Conservation (phyloP, 2,329 filamentous ascomycete species). For the Fusarium dimerum region DNA sequence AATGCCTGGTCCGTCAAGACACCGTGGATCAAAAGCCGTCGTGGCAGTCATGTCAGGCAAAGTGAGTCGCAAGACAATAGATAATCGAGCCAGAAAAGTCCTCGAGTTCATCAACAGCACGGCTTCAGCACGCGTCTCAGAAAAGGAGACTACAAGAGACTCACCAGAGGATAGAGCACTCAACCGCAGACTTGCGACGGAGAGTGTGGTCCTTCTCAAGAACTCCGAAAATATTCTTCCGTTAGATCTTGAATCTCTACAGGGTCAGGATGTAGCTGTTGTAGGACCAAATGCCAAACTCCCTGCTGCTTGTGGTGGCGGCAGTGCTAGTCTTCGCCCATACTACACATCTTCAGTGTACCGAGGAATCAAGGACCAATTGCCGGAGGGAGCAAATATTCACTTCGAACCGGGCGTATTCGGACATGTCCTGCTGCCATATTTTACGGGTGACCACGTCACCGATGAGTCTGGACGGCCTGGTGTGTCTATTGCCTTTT, state of each 20-base stretch:
- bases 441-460: conserved; percentile 7
- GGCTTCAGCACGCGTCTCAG: not conserved
- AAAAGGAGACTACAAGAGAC: conserved; percentile 11
- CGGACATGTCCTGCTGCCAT: conserved; percentile 10
- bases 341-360: conserved; percentile 34
- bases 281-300: conserved; percentile 56
- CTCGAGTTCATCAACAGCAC: conserved; percentile 7
- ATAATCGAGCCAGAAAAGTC: conserved; percentile 6
- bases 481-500: conserved; percentile 11
- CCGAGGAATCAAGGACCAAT: conserved; percentile 29
- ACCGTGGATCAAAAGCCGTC: conserved; percentile 4
- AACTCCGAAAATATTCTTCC: conserved; percentile 61
- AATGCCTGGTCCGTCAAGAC: conserved; percentile 13
- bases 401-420: conserved; percentile 15
- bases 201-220: conserved; percentile 64
- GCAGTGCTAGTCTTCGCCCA: conserved; percentile 33
- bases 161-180: conserved; percentile 8
- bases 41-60: conserved; percentile 11
- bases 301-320: conserved; percentile 34
- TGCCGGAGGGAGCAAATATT: not conserved
- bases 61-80: not conserved
- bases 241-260: conserved; percentile 23
- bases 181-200: conserved; percentile 4
- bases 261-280: conserved; percentile 45
- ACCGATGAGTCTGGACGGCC: not conserved